Conservation (phyloP, 805 yeast genomes). For the Limtongozyma cylindracea region DNA sequence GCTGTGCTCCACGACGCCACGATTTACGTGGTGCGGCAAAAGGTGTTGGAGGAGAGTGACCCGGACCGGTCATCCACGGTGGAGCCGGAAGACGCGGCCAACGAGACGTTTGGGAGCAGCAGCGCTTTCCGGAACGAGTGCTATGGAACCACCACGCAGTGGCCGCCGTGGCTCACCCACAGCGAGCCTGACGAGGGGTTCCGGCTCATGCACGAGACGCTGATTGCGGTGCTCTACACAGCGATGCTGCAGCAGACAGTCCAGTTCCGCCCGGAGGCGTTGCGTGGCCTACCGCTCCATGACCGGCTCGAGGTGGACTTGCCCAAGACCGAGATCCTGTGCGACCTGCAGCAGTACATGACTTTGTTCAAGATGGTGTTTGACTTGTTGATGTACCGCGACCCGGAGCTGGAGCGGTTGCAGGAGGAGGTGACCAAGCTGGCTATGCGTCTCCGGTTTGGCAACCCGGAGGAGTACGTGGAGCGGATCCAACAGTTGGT, state of each 20-base stretch:
- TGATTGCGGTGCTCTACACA: slow-evolving; percentile 35
- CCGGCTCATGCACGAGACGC: slow-evolving; percentile 35
- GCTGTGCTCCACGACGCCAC: slow-evolving; percentile 44
- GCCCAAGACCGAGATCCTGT: slow-evolving; percentile 38
- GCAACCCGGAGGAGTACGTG: slow-evolving; percentile 24
- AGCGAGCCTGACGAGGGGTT: slow-evolving; percentile 18
- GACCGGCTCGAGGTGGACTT: slow-evolving; percentile 33
- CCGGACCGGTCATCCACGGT: slow-evolving; percentile 8
- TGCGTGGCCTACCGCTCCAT: slow-evolving; percentile 1
- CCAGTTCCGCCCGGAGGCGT: background rate
- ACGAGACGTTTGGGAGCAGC: too few relatives aligned
- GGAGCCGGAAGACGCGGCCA: too few relatives aligned
- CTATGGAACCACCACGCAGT: slow-evolving; percentile 36
- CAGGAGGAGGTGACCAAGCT: slow-evolving; percentile 39
- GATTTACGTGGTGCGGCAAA: slow-evolving; percentile 36
- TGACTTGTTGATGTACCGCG: slow-evolving; percentile 45
- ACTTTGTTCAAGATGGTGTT: slow-evolving; percentile 35
- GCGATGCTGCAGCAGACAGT: slow-evolving; percentile 8
- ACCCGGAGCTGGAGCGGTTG: slow-evolving; percentile 35
- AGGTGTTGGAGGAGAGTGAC: slow-evolving; percentile 8
- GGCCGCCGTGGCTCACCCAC: slow-evolving; percentile 88
- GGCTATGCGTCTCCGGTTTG: slow-evolving; percentile 44
- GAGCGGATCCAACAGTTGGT: slow-evolving; percentile 23
- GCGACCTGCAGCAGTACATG: slow-evolving; percentile 54
- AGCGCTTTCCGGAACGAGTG: slow-evolving; percentile 15